phyloP scores from a whole-genome alignment of 768 basidiomycete genomes.

The Tulasnella sp. region DNA sequence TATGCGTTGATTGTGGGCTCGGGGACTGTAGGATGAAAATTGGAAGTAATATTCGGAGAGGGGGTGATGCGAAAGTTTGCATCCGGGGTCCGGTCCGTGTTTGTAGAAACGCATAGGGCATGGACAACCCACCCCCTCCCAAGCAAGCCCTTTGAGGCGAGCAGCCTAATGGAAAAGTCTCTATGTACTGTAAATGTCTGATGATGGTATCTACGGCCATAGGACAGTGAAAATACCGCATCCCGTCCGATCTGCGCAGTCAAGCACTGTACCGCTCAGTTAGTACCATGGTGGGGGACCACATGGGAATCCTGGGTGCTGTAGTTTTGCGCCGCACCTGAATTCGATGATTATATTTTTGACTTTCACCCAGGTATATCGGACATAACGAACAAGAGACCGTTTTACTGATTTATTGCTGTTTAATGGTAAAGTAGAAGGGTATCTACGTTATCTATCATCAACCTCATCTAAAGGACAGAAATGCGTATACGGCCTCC shows the following conservation, averaged over 20 bases:
- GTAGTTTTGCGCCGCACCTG: not conserved
- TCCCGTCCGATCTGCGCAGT: slow-evolving; percentile 6
- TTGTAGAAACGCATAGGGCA: not conserved
- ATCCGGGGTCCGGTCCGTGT: not conserved
- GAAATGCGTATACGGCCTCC: slow-evolving; percentile 69
- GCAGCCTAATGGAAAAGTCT: not conserved
- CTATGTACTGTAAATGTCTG: not conserved
- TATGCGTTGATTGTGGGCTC: no score
- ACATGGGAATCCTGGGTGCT: slow-evolving; percentile 7
- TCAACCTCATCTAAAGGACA: slow-evolving; percentile 55
- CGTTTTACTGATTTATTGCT: no score
- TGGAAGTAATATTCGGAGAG: not conserved
- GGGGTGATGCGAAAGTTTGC: not conserved
- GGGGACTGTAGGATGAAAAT: no score
- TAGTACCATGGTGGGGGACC: slow-evolving; percentile 6
- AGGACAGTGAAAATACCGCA: slow-evolving; percentile 7
- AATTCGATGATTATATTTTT: no score
- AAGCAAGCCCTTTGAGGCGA: not conserved
- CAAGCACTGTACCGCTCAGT: slow-evolving; percentile 7
- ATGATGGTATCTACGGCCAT: not conserved
- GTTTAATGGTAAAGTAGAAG: no score
- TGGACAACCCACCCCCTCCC: not conserved
- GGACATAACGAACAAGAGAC: no score
- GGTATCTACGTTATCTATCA: no score
- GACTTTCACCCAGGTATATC: no score